These are phyloP conservation scores for Mikania micrantha DNA, from an alignment of 129 eudicot genomes.

Conservation along the genomic window DNA sequence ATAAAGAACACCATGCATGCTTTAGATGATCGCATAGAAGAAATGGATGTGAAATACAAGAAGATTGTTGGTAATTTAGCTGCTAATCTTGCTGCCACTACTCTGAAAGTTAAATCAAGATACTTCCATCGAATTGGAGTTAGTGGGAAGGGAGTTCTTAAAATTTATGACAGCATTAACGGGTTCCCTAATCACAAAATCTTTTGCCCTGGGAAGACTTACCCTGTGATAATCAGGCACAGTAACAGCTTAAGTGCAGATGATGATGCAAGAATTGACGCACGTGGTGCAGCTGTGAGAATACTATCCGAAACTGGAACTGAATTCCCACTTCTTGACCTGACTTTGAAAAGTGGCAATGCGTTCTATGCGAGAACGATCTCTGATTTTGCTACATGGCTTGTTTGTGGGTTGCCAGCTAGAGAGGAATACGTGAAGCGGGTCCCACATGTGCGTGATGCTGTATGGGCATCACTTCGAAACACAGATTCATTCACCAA, in stretches of 20 bases:
- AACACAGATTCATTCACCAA: constrained; percentile 52
- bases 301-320: constrained; percentile 35
- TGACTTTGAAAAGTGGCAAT: constrained; percentile 75
- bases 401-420: constrained; percentile 71
- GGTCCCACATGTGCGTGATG: constrained; percentile 72
- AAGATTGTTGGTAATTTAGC: constrained; percentile 75
- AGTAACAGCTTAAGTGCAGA: constrained; percentile 87
- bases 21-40: constrained; percentile 74
- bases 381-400: constrained; percentile 84
- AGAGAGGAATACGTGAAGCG: constrained; percentile 73
- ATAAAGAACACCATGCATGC: constrained; percentile 68
- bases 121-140: constrained; percentile 83
- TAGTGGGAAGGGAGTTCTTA: constrained; percentile 61
- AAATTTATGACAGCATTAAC: constrained; percentile 45
- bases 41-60: constrained; percentile 69
- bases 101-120: constrained; percentile 70
- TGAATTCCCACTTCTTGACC: constrained; percentile 52
- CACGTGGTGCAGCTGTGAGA: constrained; percentile 80
- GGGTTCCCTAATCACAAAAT: constrained; percentile 70
- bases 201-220: constrained; percentile 54
- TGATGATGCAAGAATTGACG: constrained; percentile 86
- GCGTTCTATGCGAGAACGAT: constrained; percentile 82
- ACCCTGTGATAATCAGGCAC: constrained; percentile 64
- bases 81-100: constrained; percentile 84
- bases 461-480: constrained; percentile 74